Base-by-base conservation (phyloP, 2,329 filamentous ascomycete species). In the Aspergillus japonicus region DNA sequence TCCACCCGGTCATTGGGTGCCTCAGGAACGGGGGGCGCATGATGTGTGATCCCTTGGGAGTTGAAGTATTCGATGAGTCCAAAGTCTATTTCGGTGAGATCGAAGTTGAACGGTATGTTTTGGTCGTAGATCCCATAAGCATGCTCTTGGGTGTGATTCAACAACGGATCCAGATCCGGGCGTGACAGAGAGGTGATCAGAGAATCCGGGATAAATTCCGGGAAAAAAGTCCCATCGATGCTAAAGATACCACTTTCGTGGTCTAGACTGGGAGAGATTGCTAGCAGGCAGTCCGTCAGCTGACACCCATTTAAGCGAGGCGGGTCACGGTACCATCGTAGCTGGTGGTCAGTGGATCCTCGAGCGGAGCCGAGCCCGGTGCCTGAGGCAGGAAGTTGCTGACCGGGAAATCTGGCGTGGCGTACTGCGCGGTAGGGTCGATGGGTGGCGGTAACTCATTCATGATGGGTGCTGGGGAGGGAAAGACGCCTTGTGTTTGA, bases 211-310 rank as follows among this genome's bases (percentile, higher is more conserved):
- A 71, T 70, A 39, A 71, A 71, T 52, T 66, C 66, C 2, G 68
- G 69, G 29, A 71, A 71, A 42, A 71, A 71, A 1, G 68, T 70
- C 39, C 68, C 68, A 42, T 71, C 68, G 24, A 71, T 58, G 24
- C 69, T 71, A 56, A 71, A 71, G 14, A 71, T 62, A 1, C 67
- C 67, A 54, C 69, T 71, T 48, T 71, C 69, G 16, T 67, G 68
- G 19, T 71, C 69, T 2, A 65, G 33, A 8, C 61, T 65, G 1
- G 69, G 67, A 5, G 68, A 69, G 16, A 69, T 64, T 52, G 55
- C 51, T 54, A 50, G 39, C 14, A 19, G 6, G 39, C 39, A 21
- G 26, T 24, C 54, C 57, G 39, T 39, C 33, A 23, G 47, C 26
- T 44, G 55, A 55, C 4, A 19, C 6, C 23, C 19, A 47, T 1